Percentiles rank a stretch among this genome's conserved stretches.
These are phyloP conservation scores for Aspergillus conjunctus DNA, from an alignment of 495 filamentous ascomycete genomes.

Conservation along the genomic window DNA sequence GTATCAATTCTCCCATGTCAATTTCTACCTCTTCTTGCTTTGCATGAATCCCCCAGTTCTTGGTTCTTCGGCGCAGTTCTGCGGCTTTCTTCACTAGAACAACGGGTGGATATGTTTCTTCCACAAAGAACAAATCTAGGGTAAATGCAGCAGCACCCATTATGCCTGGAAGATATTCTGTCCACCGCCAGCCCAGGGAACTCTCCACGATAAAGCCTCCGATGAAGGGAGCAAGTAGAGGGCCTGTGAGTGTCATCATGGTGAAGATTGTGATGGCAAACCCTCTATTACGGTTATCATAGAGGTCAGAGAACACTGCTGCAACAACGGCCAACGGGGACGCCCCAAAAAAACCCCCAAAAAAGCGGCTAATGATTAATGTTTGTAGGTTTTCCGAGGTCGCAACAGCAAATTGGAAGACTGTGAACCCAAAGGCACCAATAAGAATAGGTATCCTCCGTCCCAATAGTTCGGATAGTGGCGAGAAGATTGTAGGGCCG, in stretches of 20 bases:
- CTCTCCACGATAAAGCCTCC: slow-evolving; percentile 80
- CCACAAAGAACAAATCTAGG: slow-evolving; percentile 70
- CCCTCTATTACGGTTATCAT: slow-evolving; percentile 75
- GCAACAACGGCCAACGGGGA: slow-evolving; percentile 82
- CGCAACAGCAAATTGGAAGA: slow-evolving; percentile 74
- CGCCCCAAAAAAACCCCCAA: slow-evolving; percentile 71
- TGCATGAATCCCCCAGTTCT: slow-evolving; percentile 92
- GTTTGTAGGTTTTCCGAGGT: slow-evolving; percentile 81
- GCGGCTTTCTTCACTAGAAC: slow-evolving; percentile 76
- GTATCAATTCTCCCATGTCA: slow-evolving; percentile 73
- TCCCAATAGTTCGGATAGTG: slow-evolving; percentile 63
- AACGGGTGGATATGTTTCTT: slow-evolving; percentile 83
- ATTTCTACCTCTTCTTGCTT: slow-evolving; percentile 93
- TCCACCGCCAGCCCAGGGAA: slow-evolving; percentile 83
- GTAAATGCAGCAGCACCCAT: slow-evolving; percentile 76
- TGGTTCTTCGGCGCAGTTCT: slow-evolving; percentile 76
- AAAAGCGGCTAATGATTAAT: slow-evolving; percentile 81
- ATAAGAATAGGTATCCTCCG: slow-evolving; percentile 66
- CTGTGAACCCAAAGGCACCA: slow-evolving; percentile 77
- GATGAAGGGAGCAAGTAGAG: slow-evolving; percentile 78
- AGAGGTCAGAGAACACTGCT: slow-evolving; percentile 88
- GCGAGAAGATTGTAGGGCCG: slow-evolving; percentile 66
- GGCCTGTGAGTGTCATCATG: slow-evolving; percentile 83
- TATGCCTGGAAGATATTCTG: slow-evolving; percentile 69
- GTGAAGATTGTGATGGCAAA: slow-evolving; percentile 78